phyloP scores from a whole-genome alignment of 129 eudicot genomes.

The Artemisia argyi region DNA sequence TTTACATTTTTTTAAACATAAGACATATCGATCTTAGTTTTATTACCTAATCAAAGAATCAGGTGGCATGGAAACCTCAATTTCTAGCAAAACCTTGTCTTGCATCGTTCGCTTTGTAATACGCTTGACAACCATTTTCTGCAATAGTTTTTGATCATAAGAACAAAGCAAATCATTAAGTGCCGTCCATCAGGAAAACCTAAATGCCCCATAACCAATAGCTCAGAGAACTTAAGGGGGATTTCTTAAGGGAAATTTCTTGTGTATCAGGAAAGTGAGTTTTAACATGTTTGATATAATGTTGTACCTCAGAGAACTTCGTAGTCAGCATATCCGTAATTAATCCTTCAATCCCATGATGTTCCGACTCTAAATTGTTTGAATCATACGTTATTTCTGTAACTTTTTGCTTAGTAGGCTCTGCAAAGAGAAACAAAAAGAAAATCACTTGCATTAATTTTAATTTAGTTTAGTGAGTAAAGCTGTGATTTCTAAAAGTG shows the following conservation, averaged over 20 bases:
- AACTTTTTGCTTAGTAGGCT: constrained; percentile 50
- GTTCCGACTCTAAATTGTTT: constrained; percentile 18
- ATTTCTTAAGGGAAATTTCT: too few relatives aligned
- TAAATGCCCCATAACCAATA: not conserved
- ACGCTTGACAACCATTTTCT: constrained; percentile 60
- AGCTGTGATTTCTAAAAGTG: not conserved
- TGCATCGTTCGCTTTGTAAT: constrained; percentile 47
- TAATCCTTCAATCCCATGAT: constrained; percentile 42
- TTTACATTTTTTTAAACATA: too few relatives aligned
- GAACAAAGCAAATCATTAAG: not conserved
- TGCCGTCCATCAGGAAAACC: not conserved
- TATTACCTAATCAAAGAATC: constrained; percentile 57
- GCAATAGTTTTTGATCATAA: constrained; percentile 1
- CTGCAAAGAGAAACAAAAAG: constrained; percentile 36
- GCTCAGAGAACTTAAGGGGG: too few relatives aligned
- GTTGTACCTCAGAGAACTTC: constrained; percentile 63
- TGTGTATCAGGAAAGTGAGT: not conserved
- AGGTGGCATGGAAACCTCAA: constrained; percentile 78
- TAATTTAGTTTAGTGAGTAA: too few relatives aligned
- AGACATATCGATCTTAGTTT: too few relatives aligned
- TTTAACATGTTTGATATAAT: not conserved
- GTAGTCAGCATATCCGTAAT: constrained; percentile 51
- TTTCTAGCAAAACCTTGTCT: constrained; percentile 50
- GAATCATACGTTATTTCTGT: constrained; percentile 19
- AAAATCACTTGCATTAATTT: not conserved